Conservation (phyloP, 2,329 filamentous ascomycete species). For the Epichloe hybrida region DNA sequence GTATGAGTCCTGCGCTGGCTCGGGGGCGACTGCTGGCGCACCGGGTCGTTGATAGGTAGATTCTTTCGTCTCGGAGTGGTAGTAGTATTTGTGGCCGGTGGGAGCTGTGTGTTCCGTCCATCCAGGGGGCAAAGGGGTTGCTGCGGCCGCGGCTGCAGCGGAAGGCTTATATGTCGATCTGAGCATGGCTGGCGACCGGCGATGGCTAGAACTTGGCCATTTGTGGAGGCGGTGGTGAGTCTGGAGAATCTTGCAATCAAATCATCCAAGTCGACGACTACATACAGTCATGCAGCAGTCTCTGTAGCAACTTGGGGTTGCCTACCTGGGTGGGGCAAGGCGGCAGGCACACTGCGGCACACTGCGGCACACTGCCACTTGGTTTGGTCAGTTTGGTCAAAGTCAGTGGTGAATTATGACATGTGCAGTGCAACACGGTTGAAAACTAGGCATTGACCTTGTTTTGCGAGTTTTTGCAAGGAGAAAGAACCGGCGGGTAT, state of each 20-base stretch:
- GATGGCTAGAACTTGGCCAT: neutral
- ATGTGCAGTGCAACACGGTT: too few species aligned
- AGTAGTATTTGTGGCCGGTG: slow-evolving; percentile 78
- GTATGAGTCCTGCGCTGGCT: slow-evolving; percentile 17
- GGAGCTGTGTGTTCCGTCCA: slow-evolving; percentile 94
- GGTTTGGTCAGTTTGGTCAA: too few species aligned
- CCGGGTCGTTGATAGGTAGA: slow-evolving; percentile 78
- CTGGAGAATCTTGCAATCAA: neutral
- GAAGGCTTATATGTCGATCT: slow-evolving; percentile 63
- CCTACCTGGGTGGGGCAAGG: neutral
- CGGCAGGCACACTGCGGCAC: too few species aligned
- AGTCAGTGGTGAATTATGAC: too few species aligned
- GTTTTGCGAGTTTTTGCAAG: too few species aligned
- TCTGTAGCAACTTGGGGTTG: neutral
- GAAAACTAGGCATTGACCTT: too few species aligned
- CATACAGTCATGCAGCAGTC: too few species aligned
- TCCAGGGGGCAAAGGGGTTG: slow-evolving; percentile 53
- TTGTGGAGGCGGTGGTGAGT: neutral
- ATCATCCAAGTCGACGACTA: too few species aligned
- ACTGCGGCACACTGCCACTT: too few species aligned
- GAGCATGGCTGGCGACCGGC: slow-evolving; percentile 40
- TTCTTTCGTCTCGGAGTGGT: slow-evolving; percentile 66
- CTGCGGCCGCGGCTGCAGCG: slow-evolving; percentile 20
- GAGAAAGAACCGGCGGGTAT: too few species aligned
- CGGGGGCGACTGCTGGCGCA: slow-evolving; percentile 9